phyloP scores from a whole-genome alignment of 768 basidiomycete species.

The Podaxis sp. region DNA sequence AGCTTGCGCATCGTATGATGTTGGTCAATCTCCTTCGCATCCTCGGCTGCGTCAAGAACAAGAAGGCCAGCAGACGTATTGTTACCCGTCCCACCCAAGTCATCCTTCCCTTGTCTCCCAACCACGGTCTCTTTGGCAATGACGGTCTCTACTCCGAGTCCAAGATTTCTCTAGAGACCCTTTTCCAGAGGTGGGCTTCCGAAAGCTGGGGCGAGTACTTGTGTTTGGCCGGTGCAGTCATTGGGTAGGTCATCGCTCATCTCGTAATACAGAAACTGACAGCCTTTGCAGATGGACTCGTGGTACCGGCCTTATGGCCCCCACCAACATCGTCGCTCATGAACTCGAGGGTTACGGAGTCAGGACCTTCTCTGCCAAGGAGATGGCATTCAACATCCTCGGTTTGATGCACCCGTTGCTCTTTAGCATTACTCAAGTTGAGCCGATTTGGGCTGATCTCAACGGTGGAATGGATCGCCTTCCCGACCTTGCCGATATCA shows the following conservation, averaged over 20 bases:
- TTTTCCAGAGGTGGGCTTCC: slow-evolving; percentile 97
- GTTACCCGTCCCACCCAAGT: slow-evolving; percentile 98
- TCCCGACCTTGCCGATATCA: slow-evolving; percentile 91
- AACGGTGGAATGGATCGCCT: slow-evolving; percentile 98
- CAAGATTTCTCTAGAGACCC: slow-evolving; percentile 95
- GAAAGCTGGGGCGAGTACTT: slow-evolving; percentile 99
- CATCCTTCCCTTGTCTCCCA: slow-evolving; percentile 94
- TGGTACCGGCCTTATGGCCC: slow-evolving; percentile 95
- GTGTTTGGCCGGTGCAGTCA: slow-evolving; percentile 96
- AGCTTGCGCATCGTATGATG: slow-evolving; percentile 98
- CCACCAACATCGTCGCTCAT: slow-evolving; percentile 91
- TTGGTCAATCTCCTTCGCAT: slow-evolving; percentile 94
- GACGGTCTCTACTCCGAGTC: slow-evolving; percentile 98
- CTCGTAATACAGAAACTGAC: slow-evolving; percentile 6
- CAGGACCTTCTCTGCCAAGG: slow-evolving; percentile 98
- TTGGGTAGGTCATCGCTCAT: slow-evolving; percentile 59
- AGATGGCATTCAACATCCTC: slow-evolving; percentile 99
- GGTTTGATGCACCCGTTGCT: slow-evolving; percentile 98
- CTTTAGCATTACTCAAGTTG: slow-evolving; percentile 99
- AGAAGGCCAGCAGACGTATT: slow-evolving; percentile 96
- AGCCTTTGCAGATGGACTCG: slow-evolving; percentile 77
- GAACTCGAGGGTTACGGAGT: slow-evolving; percentile 91
- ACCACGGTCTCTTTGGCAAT: slow-evolving; percentile 96
- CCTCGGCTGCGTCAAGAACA: slow-evolving; percentile 94
- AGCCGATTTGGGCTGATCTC: slow-evolving; percentile 98